Evolutionary conservation across 1,284 basidiomycete genomes (phyloP).

Genomic region (Schizopora paradoxa): DNA sequence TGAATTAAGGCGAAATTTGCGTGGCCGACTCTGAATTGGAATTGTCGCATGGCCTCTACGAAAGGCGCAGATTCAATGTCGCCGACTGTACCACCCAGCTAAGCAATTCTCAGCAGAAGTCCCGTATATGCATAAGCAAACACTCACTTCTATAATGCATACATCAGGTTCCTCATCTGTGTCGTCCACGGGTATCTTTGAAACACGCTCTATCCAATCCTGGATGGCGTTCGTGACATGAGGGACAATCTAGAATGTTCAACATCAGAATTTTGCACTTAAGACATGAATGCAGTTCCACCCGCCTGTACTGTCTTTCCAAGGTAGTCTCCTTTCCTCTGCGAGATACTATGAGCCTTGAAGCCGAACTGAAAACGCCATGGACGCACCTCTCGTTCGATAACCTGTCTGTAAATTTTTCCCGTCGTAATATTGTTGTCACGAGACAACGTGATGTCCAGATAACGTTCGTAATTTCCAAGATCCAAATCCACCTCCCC

Average conservation of each 20-base stretch:
- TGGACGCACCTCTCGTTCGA: conserved; percentile 86
- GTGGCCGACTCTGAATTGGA: conserved; percentile 97
- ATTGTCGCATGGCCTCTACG: conserved; percentile 98
- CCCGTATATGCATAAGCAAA: neutral
- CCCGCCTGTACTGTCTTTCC: conserved; percentile 93
- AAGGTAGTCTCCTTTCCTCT: conserved; percentile 94
- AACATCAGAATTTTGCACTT: conserved; percentile 11
- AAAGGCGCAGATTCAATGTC: conserved; percentile 98
- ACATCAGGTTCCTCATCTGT: conserved; percentile 92
- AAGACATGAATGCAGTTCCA: conserved; percentile 11
- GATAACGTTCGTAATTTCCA: conserved; percentile 97
- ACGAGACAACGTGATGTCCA: conserved; percentile 88
- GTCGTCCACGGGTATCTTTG: conserved; percentile 91
- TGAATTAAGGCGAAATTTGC: conserved; percentile 98
- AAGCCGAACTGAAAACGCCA: neutral
- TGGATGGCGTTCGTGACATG: conserved; percentile 97
- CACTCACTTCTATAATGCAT: conserved; percentile 87
- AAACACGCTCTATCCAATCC: conserved; percentile 97
- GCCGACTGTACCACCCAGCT: conserved; percentile 95
- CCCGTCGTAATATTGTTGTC: conserved; percentile 99
- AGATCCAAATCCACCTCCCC: conserved; percentile 98
- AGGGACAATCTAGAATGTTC: conserved; percentile 76
- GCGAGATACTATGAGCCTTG: conserved; percentile 8
- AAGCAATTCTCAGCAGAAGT: conserved; percentile 11
- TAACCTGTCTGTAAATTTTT: conserved; percentile 96